Conservation (phyloP, 2,329 filamentous ascomycete genomes). For the Colletotrichum sp. region DNA sequence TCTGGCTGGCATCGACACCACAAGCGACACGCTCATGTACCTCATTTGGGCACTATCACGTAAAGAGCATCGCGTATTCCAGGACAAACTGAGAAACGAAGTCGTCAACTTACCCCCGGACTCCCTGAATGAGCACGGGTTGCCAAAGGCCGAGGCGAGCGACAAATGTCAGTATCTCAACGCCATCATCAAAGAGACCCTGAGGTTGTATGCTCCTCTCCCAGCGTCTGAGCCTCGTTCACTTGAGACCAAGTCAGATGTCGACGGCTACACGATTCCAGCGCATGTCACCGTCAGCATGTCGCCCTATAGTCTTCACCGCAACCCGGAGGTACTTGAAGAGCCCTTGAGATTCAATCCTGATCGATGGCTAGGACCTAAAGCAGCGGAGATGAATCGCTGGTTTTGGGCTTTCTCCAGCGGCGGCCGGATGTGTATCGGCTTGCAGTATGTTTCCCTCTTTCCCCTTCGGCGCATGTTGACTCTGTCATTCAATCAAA, state of each 20-base stretch:
- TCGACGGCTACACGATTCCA: background rate
- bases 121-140: background rate
- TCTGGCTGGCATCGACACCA: background rate
- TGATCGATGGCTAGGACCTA: background rate
- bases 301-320: background rate
- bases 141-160: background rate
- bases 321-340: background rate
- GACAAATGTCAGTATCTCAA: background rate
- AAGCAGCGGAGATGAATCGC: background rate
- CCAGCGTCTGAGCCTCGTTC: background rate
- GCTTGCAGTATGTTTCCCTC: background rate
- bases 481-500: background rate
- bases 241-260: fast-evolving
- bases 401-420: background rate
- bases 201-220: background rate
- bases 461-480: background rate
- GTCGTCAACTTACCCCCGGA: fast-evolving
- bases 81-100: background rate
- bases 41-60: background rate
- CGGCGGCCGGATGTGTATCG: background rate
- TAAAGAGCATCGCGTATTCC: background rate
- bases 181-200: background rate
- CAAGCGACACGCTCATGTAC: background rate
- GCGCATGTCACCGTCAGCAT: background rate
- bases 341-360: background rate